phyloP scores from a whole-genome alignment of 2,329 filamentous ascomycete species.

The Teratosphaeria destructans region DNA sequence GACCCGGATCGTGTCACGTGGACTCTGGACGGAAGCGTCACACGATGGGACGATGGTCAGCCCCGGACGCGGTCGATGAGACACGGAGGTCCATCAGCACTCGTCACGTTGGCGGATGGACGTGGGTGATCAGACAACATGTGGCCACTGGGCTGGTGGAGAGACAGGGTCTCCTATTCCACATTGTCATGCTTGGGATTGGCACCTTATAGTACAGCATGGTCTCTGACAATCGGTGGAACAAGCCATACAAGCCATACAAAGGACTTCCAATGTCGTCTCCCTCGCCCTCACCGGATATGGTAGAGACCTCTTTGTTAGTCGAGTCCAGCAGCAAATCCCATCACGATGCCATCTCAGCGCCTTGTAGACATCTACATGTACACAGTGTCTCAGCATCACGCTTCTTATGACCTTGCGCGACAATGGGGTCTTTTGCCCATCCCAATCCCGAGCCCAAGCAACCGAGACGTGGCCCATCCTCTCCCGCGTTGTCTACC shows the following conservation, averaged over 20 bases:
- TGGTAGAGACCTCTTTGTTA: not conserved
- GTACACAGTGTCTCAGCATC: not conserved
- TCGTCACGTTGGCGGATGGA: too few species aligned
- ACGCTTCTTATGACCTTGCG: not conserved
- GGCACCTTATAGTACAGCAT: not conserved
- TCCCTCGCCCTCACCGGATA: not conserved
- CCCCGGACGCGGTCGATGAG: too few species aligned
- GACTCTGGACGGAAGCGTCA: too few species aligned
- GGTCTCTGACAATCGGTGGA: not conserved
- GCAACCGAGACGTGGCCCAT: not conserved
- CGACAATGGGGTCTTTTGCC: not conserved
- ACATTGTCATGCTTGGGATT: not conserved
- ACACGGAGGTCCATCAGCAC: too few species aligned
- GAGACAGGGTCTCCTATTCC: too few species aligned
- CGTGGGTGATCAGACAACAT: too few species aligned
- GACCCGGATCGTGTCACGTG: too few species aligned
- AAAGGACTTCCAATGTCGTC: not conserved
- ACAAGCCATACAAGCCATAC: not conserved
- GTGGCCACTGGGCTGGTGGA: too few species aligned
- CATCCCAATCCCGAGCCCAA: not conserved
- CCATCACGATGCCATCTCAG: not conserved
- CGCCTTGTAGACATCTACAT: not conserved
- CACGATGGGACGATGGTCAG: too few species aligned
- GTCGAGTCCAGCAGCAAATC: not conserved
- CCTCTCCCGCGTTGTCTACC: not conserved